Conservation (phyloP, 108 stramenopile genomes). For the Bacterosira constricta region DNA sequence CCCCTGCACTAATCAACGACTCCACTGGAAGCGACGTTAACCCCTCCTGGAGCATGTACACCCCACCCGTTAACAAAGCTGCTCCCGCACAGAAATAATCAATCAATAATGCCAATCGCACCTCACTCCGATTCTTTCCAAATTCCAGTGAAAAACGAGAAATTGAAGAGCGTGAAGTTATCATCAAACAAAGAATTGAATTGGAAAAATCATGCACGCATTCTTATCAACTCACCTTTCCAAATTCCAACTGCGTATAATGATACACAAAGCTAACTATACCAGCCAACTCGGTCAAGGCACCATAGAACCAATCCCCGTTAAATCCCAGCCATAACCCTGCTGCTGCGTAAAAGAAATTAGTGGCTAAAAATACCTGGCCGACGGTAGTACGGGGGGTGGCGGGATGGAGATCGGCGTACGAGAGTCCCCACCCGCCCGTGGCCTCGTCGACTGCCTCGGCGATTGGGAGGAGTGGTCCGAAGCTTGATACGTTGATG, state of each 20-base stretch:
- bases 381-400: slow-evolving; percentile 63
- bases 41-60: slow-evolving; percentile 56
- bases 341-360: slow-evolving; percentile 68
- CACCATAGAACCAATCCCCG: slow-evolving; percentile 69
- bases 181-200: too few species aligned
- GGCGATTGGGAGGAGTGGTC: slow-evolving; percentile 58
- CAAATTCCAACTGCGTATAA: slow-evolving; percentile 71
- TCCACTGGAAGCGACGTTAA: slow-evolving; percentile 51
- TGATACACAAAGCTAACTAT: slow-evolving; percentile 81
- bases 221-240: slow-evolving; percentile 53
- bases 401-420: slow-evolving; percentile 76
- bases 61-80: slow-evolving; percentile 50
- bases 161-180: too few species aligned
- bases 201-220: too few species aligned
- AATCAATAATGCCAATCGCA: slow-evolving; percentile 71
- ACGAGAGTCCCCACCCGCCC: slow-evolving; percentile 74
- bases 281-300: slow-evolving; percentile 66
- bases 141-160: too few species aligned
- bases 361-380: slow-evolving; percentile 77
- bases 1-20: slow-evolving; percentile 31
- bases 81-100: slow-evolving; percentile 73
- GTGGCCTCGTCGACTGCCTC: slow-evolving; percentile 65
- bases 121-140: slow-evolving; percentile 49
- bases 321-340: slow-evolving; percentile 55
- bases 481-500: too few species aligned